phyloP scores from a whole-genome alignment of 257 asterid genomes.

The Oldenlandia corymbosa region DNA sequence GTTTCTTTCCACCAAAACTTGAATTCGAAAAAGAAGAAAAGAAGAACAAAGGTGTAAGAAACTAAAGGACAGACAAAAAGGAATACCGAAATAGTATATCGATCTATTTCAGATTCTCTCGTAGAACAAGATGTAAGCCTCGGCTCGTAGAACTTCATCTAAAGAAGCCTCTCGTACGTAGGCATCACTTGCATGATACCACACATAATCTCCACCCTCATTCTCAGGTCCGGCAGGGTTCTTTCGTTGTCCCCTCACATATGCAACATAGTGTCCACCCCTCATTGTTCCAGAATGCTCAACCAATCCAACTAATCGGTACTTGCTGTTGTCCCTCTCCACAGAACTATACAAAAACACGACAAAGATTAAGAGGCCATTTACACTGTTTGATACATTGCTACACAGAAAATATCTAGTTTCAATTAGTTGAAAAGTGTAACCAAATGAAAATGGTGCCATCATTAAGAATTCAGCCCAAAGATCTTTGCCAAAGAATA shows the following conservation, averaged over 20 bases:
- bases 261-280: constrained; percentile 82
- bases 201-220: constrained; percentile 28
- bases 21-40: constrained; percentile 18
- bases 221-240: constrained; percentile 1
- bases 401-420: too few species aligned
- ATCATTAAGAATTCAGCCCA: too few species aligned
- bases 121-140: constrained; percentile 84
- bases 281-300: constrained; percentile 88
- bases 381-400: neutral
- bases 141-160: constrained; percentile 58
- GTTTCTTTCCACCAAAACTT: constrained; percentile 21
- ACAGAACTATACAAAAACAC: constrained; percentile 33
- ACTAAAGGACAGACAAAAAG: neutral
- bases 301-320: constrained; percentile 69
- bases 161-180: constrained; percentile 54
- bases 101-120: constrained; percentile 45
- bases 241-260: constrained; percentile 44
- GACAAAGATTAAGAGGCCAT: neutral
- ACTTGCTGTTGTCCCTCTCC: constrained; percentile 29
- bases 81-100: neutral
- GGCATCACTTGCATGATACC: constrained; percentile 81
- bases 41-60: neutral
- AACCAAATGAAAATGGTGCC: neutral
- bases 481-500: too few species aligned
- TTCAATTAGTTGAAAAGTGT: too few species aligned